Percentiles rank a stretch among this genome's conserved stretches.
phyloP scores from a whole-genome alignment of 495 filamentous ascomycete genomes.

The Platismatia glauca region DNA sequence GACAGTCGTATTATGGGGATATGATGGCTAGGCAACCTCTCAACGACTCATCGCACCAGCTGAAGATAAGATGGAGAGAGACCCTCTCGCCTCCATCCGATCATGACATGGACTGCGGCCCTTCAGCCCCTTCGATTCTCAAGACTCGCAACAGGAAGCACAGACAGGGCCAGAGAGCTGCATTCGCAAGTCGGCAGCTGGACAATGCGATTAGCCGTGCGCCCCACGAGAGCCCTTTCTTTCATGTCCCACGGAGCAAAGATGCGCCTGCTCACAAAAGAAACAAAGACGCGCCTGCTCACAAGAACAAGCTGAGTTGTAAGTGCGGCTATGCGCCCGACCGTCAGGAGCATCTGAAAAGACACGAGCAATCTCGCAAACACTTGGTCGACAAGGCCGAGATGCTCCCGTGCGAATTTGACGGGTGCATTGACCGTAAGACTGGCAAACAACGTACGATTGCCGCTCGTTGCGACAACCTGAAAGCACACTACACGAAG shows the following conservation, averaged over 20 bases:
- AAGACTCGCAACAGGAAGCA: not conserved
- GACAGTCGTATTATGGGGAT: not conserved
- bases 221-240: no score
- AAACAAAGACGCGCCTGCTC: not conserved
- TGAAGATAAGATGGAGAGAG: not conserved
- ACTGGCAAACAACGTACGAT: not conserved
- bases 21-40: not conserved
- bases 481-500: constrained; percentile 11
- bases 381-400: not conserved
- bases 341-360: constrained; percentile 12
- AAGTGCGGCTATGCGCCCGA: not conserved
- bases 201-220: no score
- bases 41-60: not conserved
- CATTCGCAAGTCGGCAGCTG: no score
- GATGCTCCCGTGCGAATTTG: not conserved
- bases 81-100: not conserved
- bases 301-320: not conserved
- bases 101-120: not conserved
- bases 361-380: constrained; percentile 8
- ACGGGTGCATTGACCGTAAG: not conserved
- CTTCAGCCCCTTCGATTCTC: not conserved
- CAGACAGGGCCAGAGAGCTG: not conserved
- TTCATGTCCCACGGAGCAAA: no score
- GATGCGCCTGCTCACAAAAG: no score
- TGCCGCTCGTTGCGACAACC: constrained; percentile 7